Conservation (phyloP, 2,329 filamentous ascomycete species). For the Nigrospora sphaerica region DNA sequence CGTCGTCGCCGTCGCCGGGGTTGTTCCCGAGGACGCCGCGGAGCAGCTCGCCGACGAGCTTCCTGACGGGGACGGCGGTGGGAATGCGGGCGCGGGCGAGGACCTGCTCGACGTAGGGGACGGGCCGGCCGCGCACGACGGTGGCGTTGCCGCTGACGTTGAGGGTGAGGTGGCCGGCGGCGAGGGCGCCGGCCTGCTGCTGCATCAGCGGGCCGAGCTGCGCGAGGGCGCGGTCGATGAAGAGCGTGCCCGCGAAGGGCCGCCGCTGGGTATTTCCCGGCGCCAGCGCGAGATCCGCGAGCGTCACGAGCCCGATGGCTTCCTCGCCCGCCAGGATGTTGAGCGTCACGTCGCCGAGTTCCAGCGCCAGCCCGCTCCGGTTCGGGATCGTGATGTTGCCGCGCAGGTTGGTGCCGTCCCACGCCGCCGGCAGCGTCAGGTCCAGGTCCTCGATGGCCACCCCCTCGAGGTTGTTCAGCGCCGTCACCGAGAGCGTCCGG, state of each 20-base stretch:
- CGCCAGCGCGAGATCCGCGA: constrained; percentile 15
- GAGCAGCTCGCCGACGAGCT: constrained; percentile 9
- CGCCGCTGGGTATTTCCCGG: constrained; percentile 19
- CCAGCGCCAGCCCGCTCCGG: constrained; percentile 6
- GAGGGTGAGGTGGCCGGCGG: constrained; percentile 14
- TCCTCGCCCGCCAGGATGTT: constrained; percentile 18
- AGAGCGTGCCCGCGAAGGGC: constrained; percentile 15
- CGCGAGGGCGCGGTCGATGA: constrained; percentile 10
- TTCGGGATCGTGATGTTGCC: constrained; percentile 12
- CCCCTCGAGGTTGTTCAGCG: constrained; percentile 11
- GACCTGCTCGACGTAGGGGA: constrained; percentile 19
- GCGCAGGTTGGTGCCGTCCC: constrained; percentile 13
- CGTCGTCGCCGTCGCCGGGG: no score
- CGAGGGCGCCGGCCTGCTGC: constrained; percentile 13
- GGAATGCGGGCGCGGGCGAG: constrained; percentile 13
- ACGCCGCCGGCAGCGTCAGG: constrained; percentile 7
- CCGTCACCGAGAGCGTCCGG: constrained; percentile 22
- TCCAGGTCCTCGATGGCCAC: constrained; percentile 3
- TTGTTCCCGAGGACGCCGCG: constrained; percentile 4
- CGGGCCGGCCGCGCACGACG: constrained; percentile 16
- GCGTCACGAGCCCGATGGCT: constrained; percentile 12
- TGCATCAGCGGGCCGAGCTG: constrained; percentile 14
- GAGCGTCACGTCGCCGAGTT: constrained; percentile 20
- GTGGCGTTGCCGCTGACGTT: constrained; percentile 17
- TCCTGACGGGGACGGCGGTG: constrained; percentile 11